Evolutionary conservation across 208 protist species (phyloP).

Genomic region (Crithidia acanthocephali): DNA sequence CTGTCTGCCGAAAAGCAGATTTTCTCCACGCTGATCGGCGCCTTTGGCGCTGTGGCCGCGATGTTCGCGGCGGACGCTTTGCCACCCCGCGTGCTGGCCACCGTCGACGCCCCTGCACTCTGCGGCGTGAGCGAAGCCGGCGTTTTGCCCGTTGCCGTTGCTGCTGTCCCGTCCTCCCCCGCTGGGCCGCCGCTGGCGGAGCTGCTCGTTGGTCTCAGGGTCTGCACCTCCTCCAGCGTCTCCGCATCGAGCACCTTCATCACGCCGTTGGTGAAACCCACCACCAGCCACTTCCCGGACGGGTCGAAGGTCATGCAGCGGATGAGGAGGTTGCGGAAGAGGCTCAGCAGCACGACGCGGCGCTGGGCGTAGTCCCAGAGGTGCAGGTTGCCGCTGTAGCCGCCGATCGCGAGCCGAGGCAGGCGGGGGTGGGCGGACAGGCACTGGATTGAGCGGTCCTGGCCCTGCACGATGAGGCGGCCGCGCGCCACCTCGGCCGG

Average conservation of each 20-base stretch:
- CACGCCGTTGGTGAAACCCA: slow-evolving; percentile 93
- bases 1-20: slow-evolving; percentile 88
- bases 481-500: slow-evolving; percentile 59
- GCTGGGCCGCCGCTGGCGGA: not conserved
- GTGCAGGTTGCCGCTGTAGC: slow-evolving; percentile 87
- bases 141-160: not conserved
- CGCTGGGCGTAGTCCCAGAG: slow-evolving; percentile 91
- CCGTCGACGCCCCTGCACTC: not conserved
- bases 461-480: slow-evolving; percentile 88
- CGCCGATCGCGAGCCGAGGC: slow-evolving; percentile 84
- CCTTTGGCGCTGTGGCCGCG: slow-evolving; percentile 37
- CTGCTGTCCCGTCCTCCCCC: not conserved
- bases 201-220: slow-evolving; percentile 47
- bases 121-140: not conserved
- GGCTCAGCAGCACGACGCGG: slow-evolving; percentile 71
- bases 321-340: slow-evolving; percentile 86
- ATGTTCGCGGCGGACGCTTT: not conserved
- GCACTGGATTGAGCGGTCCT: slow-evolving; percentile 84
- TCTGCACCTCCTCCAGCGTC: slow-evolving; percentile 82
- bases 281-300: slow-evolving; percentile 73
- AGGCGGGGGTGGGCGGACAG: slow-evolving; percentile 86
- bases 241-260: slow-evolving; percentile 92
- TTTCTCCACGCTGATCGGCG: slow-evolving; percentile 63
- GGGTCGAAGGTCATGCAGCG: slow-evolving; percentile 91
- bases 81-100: not conserved